Evolutionary conservation across 805 yeast genomes (phyloP), one percentile per base, ranked within the genome.

Genomic region (Metschnikowia peoriensis): DNA sequence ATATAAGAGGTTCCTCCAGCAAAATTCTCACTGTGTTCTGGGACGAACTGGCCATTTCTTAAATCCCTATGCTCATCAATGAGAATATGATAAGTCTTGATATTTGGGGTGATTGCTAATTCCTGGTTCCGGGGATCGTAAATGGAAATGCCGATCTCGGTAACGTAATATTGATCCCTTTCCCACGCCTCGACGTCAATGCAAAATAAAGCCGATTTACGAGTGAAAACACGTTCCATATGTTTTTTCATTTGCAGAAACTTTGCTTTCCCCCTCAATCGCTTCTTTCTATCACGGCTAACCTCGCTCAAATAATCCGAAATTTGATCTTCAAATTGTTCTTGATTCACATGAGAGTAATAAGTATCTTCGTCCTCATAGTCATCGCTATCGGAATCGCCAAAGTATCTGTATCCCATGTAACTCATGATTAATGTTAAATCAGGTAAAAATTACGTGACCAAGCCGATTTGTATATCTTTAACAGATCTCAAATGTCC

Each of bases 131-230:
- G 38, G 4, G 67, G 66, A 43, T 66, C 67, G 44, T 64, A 61
- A 12, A 66, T 56, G 22, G 64, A 58, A 3, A 65, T 47, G 9
- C 69, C 69, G n/a, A 66, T 57, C 45, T 66, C 69, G 32, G 67
- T 63, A 37, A 65, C 55, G 22, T 45, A 42, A 4, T 29, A 38
- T 12, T 47, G 49, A 29, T 49, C 41, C 7, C 47, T 39, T 42
- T 66, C 68, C 50, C 53, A 62, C 6, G 67, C 67, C 54, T 66
- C 69, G 11, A 66, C 61, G 44, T 66, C 69, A 12, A 66, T 49
- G 28, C 63, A 52, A 32, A 64, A 59, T 38, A 64, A 53, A 28
- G 32, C 39, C 28, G 46, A 32, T 6, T 5, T 32, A 3, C 46
- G 38, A 6, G 16, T n/a, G 17, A 8, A 43, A 11, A 43, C 46